Evolutionary conservation across 202 grass and related monocot genomes (phyloP).

Genomic region (Cymbopogon flexuosus): DNA sequence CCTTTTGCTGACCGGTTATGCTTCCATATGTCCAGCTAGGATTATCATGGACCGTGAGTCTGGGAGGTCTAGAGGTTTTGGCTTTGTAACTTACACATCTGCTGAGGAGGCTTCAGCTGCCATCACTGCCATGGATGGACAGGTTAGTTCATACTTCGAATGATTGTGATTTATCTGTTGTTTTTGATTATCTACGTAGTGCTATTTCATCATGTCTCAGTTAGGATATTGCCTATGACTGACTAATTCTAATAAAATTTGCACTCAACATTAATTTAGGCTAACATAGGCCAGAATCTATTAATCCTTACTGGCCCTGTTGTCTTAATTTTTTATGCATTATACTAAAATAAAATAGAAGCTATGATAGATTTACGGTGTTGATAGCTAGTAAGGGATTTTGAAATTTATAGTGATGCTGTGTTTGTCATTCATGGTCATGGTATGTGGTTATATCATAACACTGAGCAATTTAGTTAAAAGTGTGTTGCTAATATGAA

Average conservation of each 20-base stretch:
- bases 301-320: neutral
- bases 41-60: conserved; percentile 62
- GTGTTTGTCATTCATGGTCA: neutral
- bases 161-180: neutral
- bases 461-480: neutral
- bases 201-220: neutral
- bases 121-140: conserved; percentile 59
- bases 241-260: neutral
- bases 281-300: neutral
- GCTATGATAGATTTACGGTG: neutral
- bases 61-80: conserved; percentile 86
- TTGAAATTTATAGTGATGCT: neutral
- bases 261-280: neutral
- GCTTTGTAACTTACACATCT: conserved; percentile 65
- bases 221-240: neutral
- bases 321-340: neutral
- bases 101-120: conserved; percentile 62
- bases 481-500: neutral
- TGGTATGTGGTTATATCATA: neutral
- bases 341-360: neutral
- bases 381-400: neutral
- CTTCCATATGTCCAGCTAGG: conserved; percentile 46
- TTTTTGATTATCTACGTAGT: neutral
- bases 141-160: conserved; percentile 31
- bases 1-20: neutral